Evolutionary conservation across 495 filamentous ascomycete genomes (phyloP), one percentile per base, ranked within the genome.

Genomic region (Daldinia grandis): DNA sequence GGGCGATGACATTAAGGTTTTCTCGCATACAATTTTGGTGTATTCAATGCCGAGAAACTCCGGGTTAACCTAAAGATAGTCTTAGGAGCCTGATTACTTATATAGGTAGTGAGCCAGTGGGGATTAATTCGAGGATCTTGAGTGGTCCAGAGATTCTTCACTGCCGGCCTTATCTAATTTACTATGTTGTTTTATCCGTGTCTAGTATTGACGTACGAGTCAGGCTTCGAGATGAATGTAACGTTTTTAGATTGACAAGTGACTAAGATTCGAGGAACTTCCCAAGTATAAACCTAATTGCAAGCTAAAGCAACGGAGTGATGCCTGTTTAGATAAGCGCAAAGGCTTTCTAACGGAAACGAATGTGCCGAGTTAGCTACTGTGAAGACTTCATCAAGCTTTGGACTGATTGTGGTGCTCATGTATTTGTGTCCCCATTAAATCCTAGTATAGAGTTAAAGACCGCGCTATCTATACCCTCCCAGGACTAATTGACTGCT

Each of bases 161-260:
- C 37, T 25, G 49, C 30, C 21, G 50, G 37, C 35, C 19, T 28
- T 37, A 44, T 14, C 35, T 19, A 38, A 38, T 55, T n/a, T n/a
- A n/a, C n/a, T n/a, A n/a, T n/a, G n/a, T n/a, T 31, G 8, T 1
- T 9, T 31, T 31, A 8, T 31, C 30, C 27, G 25, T n/a, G 64
- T 17, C 12, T 42, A 62, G 35, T 49, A 51, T 55, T 10, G 58
- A 47, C 25, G 25, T 31, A 42, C 65, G 69, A 73, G 65, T 69
- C 66, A 73, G 47, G 47, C 24, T 42, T 28, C 4, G 42, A 6
- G 21, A 47, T 19, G n/a, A 47, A 8, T 47, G 4, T 14, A 50
- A 15, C 21, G 0, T 21, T 15, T 27, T 2, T 1, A 28, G 7
- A 51, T 28, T 8, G 25, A 51, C 4, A 6, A 28, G 24, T 6